Base-by-base conservation (phyloP, 176 grass and related monocot genomes). In the Carex littledalei region DNA sequence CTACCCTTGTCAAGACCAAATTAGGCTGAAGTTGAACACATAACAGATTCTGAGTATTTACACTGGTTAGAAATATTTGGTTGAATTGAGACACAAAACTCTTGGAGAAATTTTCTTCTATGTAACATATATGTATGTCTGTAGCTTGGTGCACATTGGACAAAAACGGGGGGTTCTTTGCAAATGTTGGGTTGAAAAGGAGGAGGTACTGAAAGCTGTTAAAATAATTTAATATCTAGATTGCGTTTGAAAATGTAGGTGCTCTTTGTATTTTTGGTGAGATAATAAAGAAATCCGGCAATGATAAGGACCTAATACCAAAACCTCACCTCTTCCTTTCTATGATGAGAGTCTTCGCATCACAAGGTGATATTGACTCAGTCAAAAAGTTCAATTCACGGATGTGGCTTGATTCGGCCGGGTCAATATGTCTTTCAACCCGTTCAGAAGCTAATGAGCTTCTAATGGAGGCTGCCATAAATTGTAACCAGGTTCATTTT, bases 241-340 rank as follows among this genome's bases (percentile, higher is more conserved):
- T 43, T 55, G 13, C 2, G 14, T 53, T 54, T 77, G 0, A 29
- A 77, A 55, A 31, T 77, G 5, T 88, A 98, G 93, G 93, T 71
- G 93, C 95, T 32, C 93, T 98, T 77, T 95, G 95, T 69, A 90
- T 95, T 66, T 95, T 95, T 89, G 95, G 88, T 67, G 95, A 98
- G 87, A 90, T 98, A 76, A 90, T 97, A 86, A 97, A 97, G 84
- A 83, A 89, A 86, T 78, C 84, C 83, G 90, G 94, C 59, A 73
- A 39, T 57, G 91, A 92, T 82, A 91, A 86, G 37, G 80, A 88
- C 49, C 81, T 97, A 79, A 97, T 67, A 59, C 91, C 93, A 59
- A 98, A 98, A 64, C 95, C 95, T 85, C 93, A 95, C 88, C 86
- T 95, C 13, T 98, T 93, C 87, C 89, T 93, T 86, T 95, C 91